These are phyloP conservation scores for Tetrahymena malaccensis DNA, from an alignment of 73 alveolate species.

Conservation along the genomic window DNA sequence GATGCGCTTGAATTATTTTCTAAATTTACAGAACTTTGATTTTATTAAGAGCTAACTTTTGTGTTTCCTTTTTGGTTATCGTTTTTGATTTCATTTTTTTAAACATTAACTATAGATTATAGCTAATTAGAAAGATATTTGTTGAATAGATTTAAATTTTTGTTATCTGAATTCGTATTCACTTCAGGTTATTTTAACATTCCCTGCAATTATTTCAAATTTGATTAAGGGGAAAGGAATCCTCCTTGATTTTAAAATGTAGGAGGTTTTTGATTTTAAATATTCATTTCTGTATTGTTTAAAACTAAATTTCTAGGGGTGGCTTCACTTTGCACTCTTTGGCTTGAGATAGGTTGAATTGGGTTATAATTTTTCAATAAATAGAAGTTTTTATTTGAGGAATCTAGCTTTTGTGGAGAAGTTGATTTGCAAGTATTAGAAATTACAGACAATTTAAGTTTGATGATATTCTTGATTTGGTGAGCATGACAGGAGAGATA, in stretches of 20 bases:
- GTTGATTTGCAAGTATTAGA: neutral
- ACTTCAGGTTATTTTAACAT: neutral
- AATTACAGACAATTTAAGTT: neutral
- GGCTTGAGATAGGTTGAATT: neutral
- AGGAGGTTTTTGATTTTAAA: neutral
- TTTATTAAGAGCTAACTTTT: neutral
- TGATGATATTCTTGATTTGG: neutral
- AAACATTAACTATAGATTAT: too few relatives aligned
- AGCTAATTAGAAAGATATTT: neutral
- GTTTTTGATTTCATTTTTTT: neutral
- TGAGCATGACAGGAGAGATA: neutral
- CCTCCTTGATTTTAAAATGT: neutral
- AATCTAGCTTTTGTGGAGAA: neutral
- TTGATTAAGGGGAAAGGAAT: neutral
- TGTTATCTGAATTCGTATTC: neutral
- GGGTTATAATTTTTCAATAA: neutral
- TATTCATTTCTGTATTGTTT: neutral
- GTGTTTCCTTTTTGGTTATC: neutral
- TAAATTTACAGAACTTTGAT: neutral
- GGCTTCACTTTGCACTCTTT: neutral
- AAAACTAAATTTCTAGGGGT: neutral
- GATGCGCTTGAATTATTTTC: neutral
- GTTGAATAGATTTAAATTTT: neutral
- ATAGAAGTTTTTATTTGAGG: neutral
- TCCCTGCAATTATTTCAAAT: neutral